These are phyloP conservation scores for Volvox reticuliferus DNA, from an alignment of 139 green algal species.

Conservation along the genomic window DNA sequence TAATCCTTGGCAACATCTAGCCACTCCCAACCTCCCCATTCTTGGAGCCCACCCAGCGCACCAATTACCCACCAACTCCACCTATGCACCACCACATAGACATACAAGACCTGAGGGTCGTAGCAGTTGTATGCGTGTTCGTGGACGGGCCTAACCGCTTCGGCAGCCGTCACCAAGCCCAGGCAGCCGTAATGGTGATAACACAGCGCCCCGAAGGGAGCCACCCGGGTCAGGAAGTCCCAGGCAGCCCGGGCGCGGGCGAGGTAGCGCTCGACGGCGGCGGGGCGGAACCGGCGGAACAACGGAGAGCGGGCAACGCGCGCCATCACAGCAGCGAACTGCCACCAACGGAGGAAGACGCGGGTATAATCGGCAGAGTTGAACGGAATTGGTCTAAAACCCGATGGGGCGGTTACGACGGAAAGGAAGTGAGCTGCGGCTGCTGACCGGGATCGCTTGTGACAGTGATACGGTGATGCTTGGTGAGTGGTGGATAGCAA, in stretches of 20 bases:
- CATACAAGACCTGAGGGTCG: conserved; percentile 3
- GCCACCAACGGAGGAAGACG: background rate
- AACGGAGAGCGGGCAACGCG: conserved; percentile 40
- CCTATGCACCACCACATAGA: background rate
- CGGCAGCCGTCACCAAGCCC: background rate
- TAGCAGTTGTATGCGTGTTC: conserved; percentile 26
- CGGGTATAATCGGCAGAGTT: too few species aligned
- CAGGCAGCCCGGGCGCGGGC: conserved; percentile 19
- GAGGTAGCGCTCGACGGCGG: conserved; percentile 20
- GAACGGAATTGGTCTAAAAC: too few species aligned
- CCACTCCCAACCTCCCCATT: too few species aligned
- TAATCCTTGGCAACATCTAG: too few species aligned
- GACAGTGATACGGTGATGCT: too few species aligned
- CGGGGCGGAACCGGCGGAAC: conserved; percentile 23
- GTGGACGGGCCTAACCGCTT: background rate
- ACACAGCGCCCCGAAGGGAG: conserved; percentile 44
- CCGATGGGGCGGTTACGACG: too few species aligned
- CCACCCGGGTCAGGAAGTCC: background rate
- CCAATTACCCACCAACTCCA: too few species aligned
- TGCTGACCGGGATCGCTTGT: too few species aligned
- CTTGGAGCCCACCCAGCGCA: too few species aligned
- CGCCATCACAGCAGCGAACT: conserved; percentile 46
- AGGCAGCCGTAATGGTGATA: conserved; percentile 49
- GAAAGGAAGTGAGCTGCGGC: too few species aligned
- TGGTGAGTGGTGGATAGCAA: too few species aligned